Evolutionary conservation across 176 grass and related monocot genomes (phyloP), one percentile per base, ranked within the genome.

Genomic region (Eleusine indica): DNA sequence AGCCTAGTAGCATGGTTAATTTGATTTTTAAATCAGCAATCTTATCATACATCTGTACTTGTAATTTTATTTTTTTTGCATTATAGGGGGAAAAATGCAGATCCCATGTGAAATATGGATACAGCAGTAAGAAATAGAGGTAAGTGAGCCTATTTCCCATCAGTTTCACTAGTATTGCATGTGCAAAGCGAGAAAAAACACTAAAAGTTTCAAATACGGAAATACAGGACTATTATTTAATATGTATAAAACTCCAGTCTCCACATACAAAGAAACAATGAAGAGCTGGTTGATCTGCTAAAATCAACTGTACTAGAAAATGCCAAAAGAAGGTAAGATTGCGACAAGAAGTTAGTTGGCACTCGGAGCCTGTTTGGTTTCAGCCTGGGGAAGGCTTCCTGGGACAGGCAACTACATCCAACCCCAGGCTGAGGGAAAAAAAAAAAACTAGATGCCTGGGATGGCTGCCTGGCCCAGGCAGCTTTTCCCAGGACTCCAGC

Each of bases 11-110:
- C 2, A 47, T 6, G 52, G 25, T 42, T 87, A 63, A 65, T 11
- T 16, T 30, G 19, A 40, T 88, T 58, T 78, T 79, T 6, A 73
- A 30, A 73, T 79, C 52, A 72, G 54, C 43, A 39, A 39, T 61
- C 2, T 70, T 83, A 35, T 30, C 13, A 6, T 75, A 37, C 61
- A 21, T 14, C 21, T 7, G 9, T 72, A 47, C 21, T 44, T n/a
- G n/a, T 73, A 44, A 12, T 35, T 35, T 35, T 35, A 35, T 35
- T 35, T 15, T 39, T 3, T 73, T 49, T 74, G 1, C 17, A 86
- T 22, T 66, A 66, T 35, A 66, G 43, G 29, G 2, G 21, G 21
- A 19, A 42, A 66, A 86, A 79, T 0, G 8, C 4, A 3, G 11
- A 56, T 68, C 32, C 5, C 15, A 30, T 29, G 40, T 51, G 51